Evolutionary conservation across 345 rosid genomes (phyloP).

Genomic region (Turnera subulata): DNA sequence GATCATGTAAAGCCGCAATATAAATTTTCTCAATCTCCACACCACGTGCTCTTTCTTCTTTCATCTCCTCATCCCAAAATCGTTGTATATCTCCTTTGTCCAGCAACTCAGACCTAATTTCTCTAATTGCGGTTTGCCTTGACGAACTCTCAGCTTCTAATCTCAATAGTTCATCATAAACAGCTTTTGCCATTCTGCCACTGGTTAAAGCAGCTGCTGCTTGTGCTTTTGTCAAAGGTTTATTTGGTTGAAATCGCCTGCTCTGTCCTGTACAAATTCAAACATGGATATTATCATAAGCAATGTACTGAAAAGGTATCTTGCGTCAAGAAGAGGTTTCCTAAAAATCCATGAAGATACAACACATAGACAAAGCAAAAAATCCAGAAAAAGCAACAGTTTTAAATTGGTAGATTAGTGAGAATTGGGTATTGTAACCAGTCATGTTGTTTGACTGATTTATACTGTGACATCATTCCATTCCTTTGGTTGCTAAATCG

Average conservation of each 20-base stretch:
- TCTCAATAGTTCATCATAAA: conserved; percentile 53
- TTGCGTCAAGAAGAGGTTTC: no score
- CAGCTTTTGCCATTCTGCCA: conserved; percentile 66
- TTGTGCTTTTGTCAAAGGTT: conserved; percentile 83
- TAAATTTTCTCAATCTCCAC: conserved; percentile 44
- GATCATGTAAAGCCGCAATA: conserved; percentile 32
- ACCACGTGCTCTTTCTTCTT: conserved; percentile 47
- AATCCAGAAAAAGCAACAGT: no score
- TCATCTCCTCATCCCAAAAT: conserved; percentile 62
- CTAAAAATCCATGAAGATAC: no score
- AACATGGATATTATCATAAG: background rate
- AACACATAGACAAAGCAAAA: no score
- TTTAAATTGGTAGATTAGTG: no score
- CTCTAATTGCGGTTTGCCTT: conserved; percentile 52
- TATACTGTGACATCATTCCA: no score
- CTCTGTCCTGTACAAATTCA: conserved; percentile 54
- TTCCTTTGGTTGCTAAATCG: no score
- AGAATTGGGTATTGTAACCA: no score
- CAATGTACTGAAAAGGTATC: background rate
- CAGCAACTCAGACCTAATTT: conserved; percentile 57
- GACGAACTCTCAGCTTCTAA: conserved; percentile 53
- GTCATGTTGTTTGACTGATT: no score
- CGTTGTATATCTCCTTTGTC: conserved; percentile 58
- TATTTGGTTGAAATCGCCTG: conserved; percentile 73
- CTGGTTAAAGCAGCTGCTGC: conserved; percentile 72